Evolutionary conservation across 192 early-diverging fungal genomes (phyloP), one percentile per base, ranked within the genome.

Genomic region (Linnemannia elongata): DNA sequence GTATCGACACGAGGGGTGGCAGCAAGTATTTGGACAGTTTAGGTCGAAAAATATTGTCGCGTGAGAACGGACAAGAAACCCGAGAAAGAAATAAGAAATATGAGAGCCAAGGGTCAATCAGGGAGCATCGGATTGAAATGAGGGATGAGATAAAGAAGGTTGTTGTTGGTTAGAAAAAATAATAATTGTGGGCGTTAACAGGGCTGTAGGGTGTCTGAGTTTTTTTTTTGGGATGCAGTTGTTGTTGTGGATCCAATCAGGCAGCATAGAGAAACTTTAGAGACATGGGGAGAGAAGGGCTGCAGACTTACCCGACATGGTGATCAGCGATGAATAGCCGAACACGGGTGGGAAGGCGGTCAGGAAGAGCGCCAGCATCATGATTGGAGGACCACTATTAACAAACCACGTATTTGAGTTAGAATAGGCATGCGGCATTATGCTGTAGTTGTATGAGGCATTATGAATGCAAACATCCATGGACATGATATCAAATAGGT

Each of bases 321-420:
- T 92, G 42, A 92, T 83, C 44, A 92, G 88, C 4, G 94, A 94
- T 66, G 92, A 89, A 79, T 94, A 95, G 3, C 94, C 94, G 75
- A 94, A 75, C 69, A 95, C 72, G 22, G 94, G 94, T 20, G 95
- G 95, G 75, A 96, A 95, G 52, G 93, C 93, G 12, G 93, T 93
- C 10, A 92, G 36, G 81, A 94, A 94, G 27, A 86, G 69, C 4
- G 79, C 74, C 6, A 86, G 66, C 84, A 86, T 86, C 71, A 86
- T 86, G 52, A 86, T 72, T 1, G 79, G 84, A 0, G 84, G 84
- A 69, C 84, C 84, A 55, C 84, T 86, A 81, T 74, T 35, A 20
- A 38, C 44, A 47, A 35, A 22, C 2, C n/a, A 35, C 72, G 72
- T 74, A 30, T 52, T 52, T 6, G 49, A 18, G 49, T 52, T 20